These are phyloP conservation scores for Pichia sp. DNA, from an alignment of 1,139 yeast species.

Conservation along the genomic window DNA sequence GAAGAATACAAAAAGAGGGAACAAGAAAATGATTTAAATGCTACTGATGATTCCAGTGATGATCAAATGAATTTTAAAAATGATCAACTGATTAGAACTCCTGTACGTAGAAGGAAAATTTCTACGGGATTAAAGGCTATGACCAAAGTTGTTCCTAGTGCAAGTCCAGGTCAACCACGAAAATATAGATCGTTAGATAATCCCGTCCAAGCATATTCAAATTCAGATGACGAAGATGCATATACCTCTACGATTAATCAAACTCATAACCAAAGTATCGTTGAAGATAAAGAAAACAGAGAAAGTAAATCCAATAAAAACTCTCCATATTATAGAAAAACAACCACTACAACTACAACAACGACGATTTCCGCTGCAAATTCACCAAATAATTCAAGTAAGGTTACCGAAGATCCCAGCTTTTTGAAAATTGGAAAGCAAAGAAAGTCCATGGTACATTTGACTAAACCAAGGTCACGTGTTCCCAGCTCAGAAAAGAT, in stretches of 20 bases:
- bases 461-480: slow-evolving; percentile 17
- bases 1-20: slow-evolving; percentile 45
- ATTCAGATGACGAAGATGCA: slow-evolving; percentile 32
- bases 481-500: slow-evolving; percentile 27
- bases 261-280: slow-evolving; percentile 20
- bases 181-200: slow-evolving; percentile 37
- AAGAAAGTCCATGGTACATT: slow-evolving; percentile 23
- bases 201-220: slow-evolving; percentile 24
- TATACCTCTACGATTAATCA: slow-evolving; percentile 26
- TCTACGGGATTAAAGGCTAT: slow-evolving; percentile 59
- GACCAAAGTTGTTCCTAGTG: slow-evolving; percentile 77
- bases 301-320: slow-evolving; percentile 12
- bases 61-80: slow-evolving; percentile 20
- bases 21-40: slow-evolving; percentile 33
- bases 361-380: slow-evolving; percentile 29
- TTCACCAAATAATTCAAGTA: slow-evolving; percentile 10
- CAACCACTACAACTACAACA: slow-evolving; percentile 30
- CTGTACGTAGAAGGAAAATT: slow-evolving; percentile 63
- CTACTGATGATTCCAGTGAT: slow-evolving; percentile 27
- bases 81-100: slow-evolving; percentile 51
- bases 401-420: slow-evolving; percentile 9
- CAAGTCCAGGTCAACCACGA: slow-evolving; percentile 97
- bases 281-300: slow-evolving; percentile 17
- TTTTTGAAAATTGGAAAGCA: slow-evolving; percentile 27
- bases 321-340: slow-evolving; percentile 26